A percentile compares a stretch with the other conserved stretches of the same genome.
phyloP scores from a whole-genome alignment of 352 stramenopile species.

The Pythium aquatile region DNA sequence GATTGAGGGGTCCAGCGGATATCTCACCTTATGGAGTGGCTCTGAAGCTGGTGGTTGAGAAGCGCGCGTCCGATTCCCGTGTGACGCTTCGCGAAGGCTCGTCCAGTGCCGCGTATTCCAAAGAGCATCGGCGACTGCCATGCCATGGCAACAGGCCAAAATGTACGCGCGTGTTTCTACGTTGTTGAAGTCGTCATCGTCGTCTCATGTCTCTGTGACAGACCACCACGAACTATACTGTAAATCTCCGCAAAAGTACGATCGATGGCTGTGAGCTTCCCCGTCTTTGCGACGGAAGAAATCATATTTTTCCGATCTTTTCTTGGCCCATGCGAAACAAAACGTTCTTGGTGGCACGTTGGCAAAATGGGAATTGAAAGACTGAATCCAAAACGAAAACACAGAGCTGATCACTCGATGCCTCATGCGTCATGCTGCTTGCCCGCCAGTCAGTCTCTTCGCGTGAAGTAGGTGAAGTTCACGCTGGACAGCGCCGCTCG shows the following conservation, averaged over 20 bases:
- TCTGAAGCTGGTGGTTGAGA: not conserved
- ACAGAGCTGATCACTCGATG: slow-evolving; percentile 1
- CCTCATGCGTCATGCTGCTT: not conserved
- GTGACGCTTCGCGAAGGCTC: not conserved
- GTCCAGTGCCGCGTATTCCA: not conserved
- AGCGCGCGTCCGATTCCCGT: not conserved
- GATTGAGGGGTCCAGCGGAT: not conserved
- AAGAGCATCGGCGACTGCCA: not conserved
- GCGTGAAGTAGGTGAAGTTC: not conserved
- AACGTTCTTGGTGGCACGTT: not conserved
- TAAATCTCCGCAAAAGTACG: not conserved
- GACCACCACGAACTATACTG: not conserved
- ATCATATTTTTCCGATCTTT: slow-evolving; percentile 6
- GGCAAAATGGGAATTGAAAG: not conserved
- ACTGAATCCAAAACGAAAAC: not conserved
- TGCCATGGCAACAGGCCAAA: not conserved
- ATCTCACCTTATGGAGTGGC: not conserved
- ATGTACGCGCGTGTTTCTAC: slow-evolving; percentile 6
- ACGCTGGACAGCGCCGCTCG: not conserved
- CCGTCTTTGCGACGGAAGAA: slow-evolving; percentile 2
- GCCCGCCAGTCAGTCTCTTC: not conserved
- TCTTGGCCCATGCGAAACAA: not conserved
- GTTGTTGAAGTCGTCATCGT: slow-evolving; percentile 6
- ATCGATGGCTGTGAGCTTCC: not conserved
- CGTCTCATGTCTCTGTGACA: not conserved